phyloP scores from a whole-genome alignment of 2,329 filamentous ascomycete species.

The Trichophyton rubrum region DNA sequence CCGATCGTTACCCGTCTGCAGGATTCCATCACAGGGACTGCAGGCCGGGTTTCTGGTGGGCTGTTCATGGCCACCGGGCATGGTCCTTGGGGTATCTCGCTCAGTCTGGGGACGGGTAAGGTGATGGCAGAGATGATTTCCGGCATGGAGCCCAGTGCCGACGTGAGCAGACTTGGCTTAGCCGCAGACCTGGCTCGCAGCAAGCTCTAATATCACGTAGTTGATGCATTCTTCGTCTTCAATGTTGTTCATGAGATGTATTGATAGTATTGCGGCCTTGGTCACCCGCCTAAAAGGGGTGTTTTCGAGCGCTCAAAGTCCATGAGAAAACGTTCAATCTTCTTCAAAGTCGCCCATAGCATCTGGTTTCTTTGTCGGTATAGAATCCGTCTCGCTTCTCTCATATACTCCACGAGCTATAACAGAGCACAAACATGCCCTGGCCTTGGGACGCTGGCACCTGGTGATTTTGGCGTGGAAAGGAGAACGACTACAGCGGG shows the following conservation, averaged over 20 bases:
- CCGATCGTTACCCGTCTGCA: conserved; percentile 51
- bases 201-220: not conserved
- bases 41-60: conserved; percentile 41
- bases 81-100: conserved; percentile 61
- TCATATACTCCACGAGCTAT: no score
- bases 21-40: conserved; percentile 43
- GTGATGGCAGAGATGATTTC: conserved; percentile 59
- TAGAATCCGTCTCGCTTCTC: no score
- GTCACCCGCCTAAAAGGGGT: no score
- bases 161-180: conserved; percentile 43
- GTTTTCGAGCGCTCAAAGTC: no score
- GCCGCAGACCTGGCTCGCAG: not conserved
- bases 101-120: conserved; percentile 55
- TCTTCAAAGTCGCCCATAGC: no score
- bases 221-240: not conserved
- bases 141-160: conserved; percentile 45
- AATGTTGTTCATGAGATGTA: not conserved
- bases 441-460: not conserved
- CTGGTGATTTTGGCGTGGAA: no score
- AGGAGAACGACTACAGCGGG: no score
- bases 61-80: conserved; percentile 62
- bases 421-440: no score
- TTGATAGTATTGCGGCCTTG: not conserved
- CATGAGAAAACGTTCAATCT: no score
- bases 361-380: no score